Evolutionary conservation across 495 filamentous ascomycete species (phyloP).

Genomic region (Penicillium simplicissimum): DNA sequence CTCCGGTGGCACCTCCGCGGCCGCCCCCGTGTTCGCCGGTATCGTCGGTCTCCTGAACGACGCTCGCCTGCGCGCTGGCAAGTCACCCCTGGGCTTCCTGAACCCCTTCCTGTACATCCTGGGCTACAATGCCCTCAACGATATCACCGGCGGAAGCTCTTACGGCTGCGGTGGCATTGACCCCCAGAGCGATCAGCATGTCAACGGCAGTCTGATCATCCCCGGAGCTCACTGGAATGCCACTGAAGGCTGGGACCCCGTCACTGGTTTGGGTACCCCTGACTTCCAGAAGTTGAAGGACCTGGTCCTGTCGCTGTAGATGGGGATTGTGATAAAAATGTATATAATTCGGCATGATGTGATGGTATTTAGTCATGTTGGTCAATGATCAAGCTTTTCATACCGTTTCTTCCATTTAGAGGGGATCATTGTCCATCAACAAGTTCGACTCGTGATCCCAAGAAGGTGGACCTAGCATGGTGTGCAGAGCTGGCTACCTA

Average conservation of each 20-base stretch:
- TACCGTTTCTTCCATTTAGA: too few relatives aligned
- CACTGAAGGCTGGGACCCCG: conserved; percentile 49
- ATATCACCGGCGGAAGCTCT: conserved; percentile 32
- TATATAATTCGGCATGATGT: neutral
- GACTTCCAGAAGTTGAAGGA: conserved; percentile 40
- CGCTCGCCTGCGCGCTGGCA: conserved; percentile 46
- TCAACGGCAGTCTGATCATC: conserved; percentile 30
- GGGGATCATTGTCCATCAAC: neutral
- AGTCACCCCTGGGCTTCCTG: conserved; percentile 52
- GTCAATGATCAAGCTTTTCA: neutral
- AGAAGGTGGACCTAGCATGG: too few relatives aligned
- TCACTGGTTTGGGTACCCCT: conserved; percentile 49
- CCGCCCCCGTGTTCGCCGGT: conserved; percentile 48
- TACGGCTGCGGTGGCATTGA: conserved; percentile 34
- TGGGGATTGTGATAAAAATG: neutral
- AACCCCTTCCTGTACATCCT: conserved; percentile 52
- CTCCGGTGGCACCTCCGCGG: conserved; percentile 54
- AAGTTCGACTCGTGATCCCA: too few relatives aligned
- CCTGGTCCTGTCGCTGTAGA: conserved; percentile 30
- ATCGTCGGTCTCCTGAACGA: conserved; percentile 54
- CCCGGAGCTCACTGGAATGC: conserved; percentile 39
- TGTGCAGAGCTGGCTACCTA: too few relatives aligned
- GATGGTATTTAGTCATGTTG: neutral
- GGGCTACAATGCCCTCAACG: conserved; percentile 32
- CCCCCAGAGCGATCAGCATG: conserved; percentile 25